phyloP scores from a whole-genome alignment of 2,329 filamentous ascomycete species.

The Fusarium graminum region DNA sequence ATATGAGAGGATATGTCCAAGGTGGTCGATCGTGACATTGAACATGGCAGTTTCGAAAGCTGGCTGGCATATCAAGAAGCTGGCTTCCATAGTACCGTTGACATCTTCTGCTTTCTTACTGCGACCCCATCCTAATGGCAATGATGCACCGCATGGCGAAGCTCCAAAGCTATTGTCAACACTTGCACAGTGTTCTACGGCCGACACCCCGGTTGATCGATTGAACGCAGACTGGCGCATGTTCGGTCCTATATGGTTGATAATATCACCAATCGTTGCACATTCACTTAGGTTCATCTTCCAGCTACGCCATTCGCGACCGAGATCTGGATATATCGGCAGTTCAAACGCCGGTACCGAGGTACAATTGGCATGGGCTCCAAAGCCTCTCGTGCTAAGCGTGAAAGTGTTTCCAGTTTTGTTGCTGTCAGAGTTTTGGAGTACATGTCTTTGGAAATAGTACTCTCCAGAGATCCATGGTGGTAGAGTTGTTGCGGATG shows the following conservation, averaged over 20 bases:
- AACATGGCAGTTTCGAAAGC: slow-evolving; percentile 53
- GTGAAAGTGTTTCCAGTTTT: slow-evolving; percentile 10
- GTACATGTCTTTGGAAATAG: slow-evolving; percentile 62
- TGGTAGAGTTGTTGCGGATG: slow-evolving; percentile 58
- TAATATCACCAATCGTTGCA: background rate
- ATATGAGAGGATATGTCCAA: slow-evolving; percentile 47
- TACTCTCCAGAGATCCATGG: slow-evolving; percentile 62
- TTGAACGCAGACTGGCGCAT: background rate
- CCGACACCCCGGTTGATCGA: background rate
- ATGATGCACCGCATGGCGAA: slow-evolving; percentile 16
- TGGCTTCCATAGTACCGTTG: slow-evolving; percentile 35
- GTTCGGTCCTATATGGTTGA: background rate
- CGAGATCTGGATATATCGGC: background rate
- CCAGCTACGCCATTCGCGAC: background rate
- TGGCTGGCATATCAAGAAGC: slow-evolving; percentile 46
- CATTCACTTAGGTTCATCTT: background rate
- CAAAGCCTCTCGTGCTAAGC: slow-evolving; percentile 43
- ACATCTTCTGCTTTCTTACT: background rate
- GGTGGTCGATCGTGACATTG: slow-evolving; percentile 49
- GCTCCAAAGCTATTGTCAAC: background rate
- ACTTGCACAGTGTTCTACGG: slow-evolving; percentile 4
- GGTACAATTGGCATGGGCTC: slow-evolving; percentile 43
- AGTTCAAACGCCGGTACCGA: slow-evolving; percentile 1
- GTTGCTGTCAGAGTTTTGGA: background rate
- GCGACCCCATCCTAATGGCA: slow-evolving; percentile 47